Evolutionary conservation across 1,284 basidiomycete genomes (phyloP), one percentile per base, ranked within the genome.

Genomic region (Heterobasidion parviporum): DNA sequence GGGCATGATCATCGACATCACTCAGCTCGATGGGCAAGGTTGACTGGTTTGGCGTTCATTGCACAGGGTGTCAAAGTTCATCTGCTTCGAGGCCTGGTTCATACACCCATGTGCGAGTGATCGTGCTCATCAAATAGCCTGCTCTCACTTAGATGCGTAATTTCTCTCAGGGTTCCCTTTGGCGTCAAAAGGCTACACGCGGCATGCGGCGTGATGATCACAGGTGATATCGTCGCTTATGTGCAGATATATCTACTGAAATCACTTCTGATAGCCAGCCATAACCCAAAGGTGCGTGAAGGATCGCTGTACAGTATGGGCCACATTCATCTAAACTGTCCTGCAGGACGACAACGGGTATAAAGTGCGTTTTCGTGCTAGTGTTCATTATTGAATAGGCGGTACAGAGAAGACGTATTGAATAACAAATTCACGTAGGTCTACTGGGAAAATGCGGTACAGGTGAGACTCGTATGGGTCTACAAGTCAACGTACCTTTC

Each of bases 171-270:
- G 65, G 86, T 93, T 7, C 92, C 92, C 0, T 93, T 92, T 67
- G 79, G 80, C 36, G 79, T 92, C 14, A 83, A 82, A 62, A 73
- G 68, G 52, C 65, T 91, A 44, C 72, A 73, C 16, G 89, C 91
- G 7, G 85, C 85, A 3, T 87, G 86, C 56, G 91, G 92, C 32
- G 82, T 94, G 3, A 94, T 94, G 92, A 87, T 94, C 54, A 94
- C 92, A 60, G 87, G 87, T 85, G 26, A 26, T 26, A 26, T 54
- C 26, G 69, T 60, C 32, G 8, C 8, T 61, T 9, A 46, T 45
- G 8, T 46, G 47, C 50, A 55, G 57, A 26, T 26, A 5, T 26
- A 26, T 6, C 6, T 26, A 26, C 6, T 26, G 26, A 26, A 26
- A 4, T 26, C 4, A 26, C 4, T 26, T 26, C 6, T 26, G 26